Conservation (phyloP, 2,329 filamentous ascomycete genomes). For the Claviceps paspali region DNA sequence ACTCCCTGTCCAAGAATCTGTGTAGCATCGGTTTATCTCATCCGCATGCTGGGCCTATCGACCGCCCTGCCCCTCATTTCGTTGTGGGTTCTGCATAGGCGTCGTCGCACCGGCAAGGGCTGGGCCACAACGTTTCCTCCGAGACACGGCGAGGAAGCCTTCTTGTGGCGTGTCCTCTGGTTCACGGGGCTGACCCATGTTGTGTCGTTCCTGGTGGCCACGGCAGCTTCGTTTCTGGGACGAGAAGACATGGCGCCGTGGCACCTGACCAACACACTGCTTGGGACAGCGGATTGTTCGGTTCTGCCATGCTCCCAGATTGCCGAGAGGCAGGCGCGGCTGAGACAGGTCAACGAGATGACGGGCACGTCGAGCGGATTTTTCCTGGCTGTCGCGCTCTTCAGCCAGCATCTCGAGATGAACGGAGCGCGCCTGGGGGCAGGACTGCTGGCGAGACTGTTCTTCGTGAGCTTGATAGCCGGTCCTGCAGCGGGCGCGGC, state of each 20-base stretch:
- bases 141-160: too few species aligned
- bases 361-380: constrained; percentile 8
- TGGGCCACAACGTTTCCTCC: too few species aligned
- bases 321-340: constrained; percentile 2
- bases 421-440: background rate
- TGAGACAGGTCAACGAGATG: constrained; percentile 9
- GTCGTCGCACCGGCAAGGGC: background rate
- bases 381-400: constrained; percentile 5
- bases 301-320: background rate
- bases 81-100: background rate
- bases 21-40: background rate
- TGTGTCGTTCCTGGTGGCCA: constrained; percentile 5
- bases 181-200: constrained; percentile 4
- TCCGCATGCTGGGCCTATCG: background rate
- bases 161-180: constrained; percentile 3
- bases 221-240: constrained; percentile 1
- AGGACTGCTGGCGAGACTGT: constrained; percentile 3
- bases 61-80: background rate
- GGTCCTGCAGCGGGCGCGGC: constrained; percentile 7
- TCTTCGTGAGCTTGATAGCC: constrained; percentile 7
- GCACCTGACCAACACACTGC: constrained; percentile 5
- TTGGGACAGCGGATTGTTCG: constrained; percentile 1
- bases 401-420: background rate
- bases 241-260: background rate
- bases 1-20: background rate